Conservation (phyloP, 129 eudicot species). For the Helianthus tuberosus region DNA sequence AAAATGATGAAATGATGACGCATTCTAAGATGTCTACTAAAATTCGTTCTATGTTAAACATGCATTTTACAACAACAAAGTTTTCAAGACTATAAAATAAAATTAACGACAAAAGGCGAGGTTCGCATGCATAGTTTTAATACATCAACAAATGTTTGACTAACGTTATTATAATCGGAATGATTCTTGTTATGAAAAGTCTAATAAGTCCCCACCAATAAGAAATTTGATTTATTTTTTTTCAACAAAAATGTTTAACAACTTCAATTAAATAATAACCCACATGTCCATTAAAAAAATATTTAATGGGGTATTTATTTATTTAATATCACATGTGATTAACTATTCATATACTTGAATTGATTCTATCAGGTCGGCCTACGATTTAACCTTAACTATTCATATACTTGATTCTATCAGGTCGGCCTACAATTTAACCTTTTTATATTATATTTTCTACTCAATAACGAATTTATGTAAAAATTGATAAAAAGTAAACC, state of each 20-base stretch:
- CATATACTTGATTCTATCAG: neutral
- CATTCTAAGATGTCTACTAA: too few relatives aligned
- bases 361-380: neutral
- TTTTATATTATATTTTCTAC: neutral
- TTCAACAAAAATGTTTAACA: conserved; percentile 26
- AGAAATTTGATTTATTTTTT: conserved; percentile 17
- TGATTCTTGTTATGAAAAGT: conserved; percentile 24
- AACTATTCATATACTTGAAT: conserved; percentile 21
- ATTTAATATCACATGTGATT: conserved; percentile 19
- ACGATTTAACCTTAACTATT: neutral
- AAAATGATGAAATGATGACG: too few relatives aligned
- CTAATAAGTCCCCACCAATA: conserved; percentile 20
- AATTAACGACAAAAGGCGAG: neutral
- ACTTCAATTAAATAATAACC: conserved; percentile 27
- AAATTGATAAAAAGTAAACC: too few relatives aligned
- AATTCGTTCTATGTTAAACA: too few relatives aligned
- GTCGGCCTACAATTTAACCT: neutral
- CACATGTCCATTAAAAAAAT: neutral
- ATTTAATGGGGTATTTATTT: conserved; percentile 6
- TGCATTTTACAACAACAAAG: neutral
- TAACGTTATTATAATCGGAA: neutral
- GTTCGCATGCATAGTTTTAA: conserved; percentile 21
- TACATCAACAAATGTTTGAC: conserved; percentile 16
- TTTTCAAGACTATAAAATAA: neutral
- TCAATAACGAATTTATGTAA: too few relatives aligned